Evolutionary conservation across 2,329 filamentous ascomycete species (phyloP).

Genomic region (Diaporthe amygdali): DNA sequence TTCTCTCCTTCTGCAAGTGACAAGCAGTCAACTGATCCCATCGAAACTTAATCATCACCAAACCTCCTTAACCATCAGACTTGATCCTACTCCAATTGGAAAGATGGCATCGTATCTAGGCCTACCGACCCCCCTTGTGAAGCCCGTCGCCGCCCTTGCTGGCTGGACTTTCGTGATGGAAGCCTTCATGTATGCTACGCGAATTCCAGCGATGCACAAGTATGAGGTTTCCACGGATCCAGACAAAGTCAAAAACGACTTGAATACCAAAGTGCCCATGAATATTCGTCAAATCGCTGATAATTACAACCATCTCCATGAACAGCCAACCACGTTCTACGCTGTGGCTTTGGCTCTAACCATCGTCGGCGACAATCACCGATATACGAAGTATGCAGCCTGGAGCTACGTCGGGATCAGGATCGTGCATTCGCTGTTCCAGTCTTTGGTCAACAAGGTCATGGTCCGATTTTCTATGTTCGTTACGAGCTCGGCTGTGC

Average conservation of each 20-base stretch:
- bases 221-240: background rate
- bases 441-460: background rate
- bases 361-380: slow-evolving; percentile 8
- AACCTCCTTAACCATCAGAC: background rate
- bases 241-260: background rate
- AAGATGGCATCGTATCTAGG: slow-evolving; percentile 2
- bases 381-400: background rate
- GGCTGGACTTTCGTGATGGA: slow-evolving; percentile 1
- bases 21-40: background rate
- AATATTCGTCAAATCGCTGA: background rate
- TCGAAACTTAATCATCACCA: background rate
- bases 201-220: background rate
- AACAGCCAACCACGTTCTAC: background rate
- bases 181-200: slow-evolving; percentile 1
- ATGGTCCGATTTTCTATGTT: background rate
- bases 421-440: background rate
- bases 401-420: slow-evolving; percentile 5
- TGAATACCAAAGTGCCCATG: background rate
- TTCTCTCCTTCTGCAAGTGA: background rate
- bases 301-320: background rate
- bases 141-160: background rate
- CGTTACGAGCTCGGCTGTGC: background rate
- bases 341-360: background rate
- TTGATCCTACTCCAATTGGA: background rate
- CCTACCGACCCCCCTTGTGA: slow-evolving; percentile 1